Evolutionary conservation across 257 asterid genomes (phyloP), one percentile per base, ranked within the genome.

Genomic region (Solanum medicagineum): DNA sequence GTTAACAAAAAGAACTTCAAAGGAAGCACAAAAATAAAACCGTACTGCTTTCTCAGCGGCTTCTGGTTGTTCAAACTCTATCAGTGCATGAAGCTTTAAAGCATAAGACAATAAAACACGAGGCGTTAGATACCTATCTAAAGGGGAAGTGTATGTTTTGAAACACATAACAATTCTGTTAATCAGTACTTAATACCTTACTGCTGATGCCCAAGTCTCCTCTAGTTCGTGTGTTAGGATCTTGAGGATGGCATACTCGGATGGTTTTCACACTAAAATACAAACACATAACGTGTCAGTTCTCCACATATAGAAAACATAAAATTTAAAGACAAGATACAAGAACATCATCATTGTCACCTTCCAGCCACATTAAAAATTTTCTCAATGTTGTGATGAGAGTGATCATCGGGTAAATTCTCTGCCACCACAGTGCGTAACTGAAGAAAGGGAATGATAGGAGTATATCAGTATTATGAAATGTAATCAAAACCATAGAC

Each of bases 211-310:
- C 93, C 56, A 89, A 56, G 74, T 95, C 98, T 13, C 92, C 93
- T 88, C 93, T 93, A 8, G 95, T 86, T 9, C 96, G 95, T 7
- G 97, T 83, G 42, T 88, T 92, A 56, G 91, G 95, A 12, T 97
- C 99, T 82, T 95, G 99, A 11, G 99, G 99, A 87, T 95, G 99
- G 89, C 98, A 95, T 86, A 97, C 92, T 19, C 99, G 89, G 81
- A 97, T 97, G 1, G 98, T 92, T 88, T 90, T 95, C 68, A 97
- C 95, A 10, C 98, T 97, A 66, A 49, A 56, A 44, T 70, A 68
- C 83, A 22, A 85, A 4, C 74, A 6, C 47, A 79, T 40, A 49
- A 68, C 45, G 7, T 66, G 70, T 84, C 4, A 84, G 10, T 79
- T 20, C 5, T 22, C 11, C 17, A 26, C 81, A 29, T 0, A 82